Percentiles rank a stretch among this genome's conserved stretches.
These are phyloP conservation scores for Plantago elongata DNA, from an alignment of 257 asterid genomes.

Conservation along the genomic window DNA sequence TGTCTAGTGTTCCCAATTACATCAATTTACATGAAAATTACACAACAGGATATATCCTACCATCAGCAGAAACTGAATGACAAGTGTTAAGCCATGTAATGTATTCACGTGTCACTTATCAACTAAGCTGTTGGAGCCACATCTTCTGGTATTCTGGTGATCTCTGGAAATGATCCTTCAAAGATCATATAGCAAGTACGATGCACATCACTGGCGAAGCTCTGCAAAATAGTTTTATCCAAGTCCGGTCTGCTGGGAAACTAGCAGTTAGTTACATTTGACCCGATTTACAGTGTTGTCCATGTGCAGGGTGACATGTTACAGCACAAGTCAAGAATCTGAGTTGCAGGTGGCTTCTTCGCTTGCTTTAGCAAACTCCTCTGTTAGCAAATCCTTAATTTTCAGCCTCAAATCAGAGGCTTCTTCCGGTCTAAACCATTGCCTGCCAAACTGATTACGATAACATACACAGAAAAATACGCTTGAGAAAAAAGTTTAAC, in stretches of 20 bases:
- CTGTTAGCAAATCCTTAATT: slow-evolving; percentile 37
- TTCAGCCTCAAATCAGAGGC: slow-evolving; percentile 67
- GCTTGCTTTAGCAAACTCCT: slow-evolving; percentile 43
- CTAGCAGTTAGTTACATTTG: slow-evolving; percentile 12
- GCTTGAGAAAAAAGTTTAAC: slow-evolving; percentile 11
- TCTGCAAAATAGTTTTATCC: slow-evolving; percentile 6
- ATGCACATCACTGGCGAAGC: slow-evolving; percentile 11
- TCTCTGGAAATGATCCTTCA: neutral
- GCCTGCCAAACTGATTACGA: slow-evolving; percentile 62
- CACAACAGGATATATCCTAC: neutral
- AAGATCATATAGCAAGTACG: neutral
- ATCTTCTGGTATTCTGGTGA: neutral
- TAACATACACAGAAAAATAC: neutral
- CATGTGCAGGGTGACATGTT: neutral
- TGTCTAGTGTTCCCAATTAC: neutral
- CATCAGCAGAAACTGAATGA: neutral
- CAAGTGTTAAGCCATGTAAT: neutral
- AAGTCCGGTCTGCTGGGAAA: slow-evolving; percentile 4
- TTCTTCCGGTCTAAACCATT: slow-evolving; percentile 75
- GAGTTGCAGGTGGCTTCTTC: slow-evolving; percentile 17
- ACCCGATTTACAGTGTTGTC: slow-evolving; percentile 22
- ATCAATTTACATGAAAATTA: neutral
- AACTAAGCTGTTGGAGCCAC: neutral
- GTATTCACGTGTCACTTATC: neutral
- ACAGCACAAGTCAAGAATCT: slow-evolving; percentile 25